Evolutionary conservation across 1,284 basidiomycete species (phyloP), one percentile per base, ranked within the genome.

Genomic region (Heterobasidion annosum): DNA sequence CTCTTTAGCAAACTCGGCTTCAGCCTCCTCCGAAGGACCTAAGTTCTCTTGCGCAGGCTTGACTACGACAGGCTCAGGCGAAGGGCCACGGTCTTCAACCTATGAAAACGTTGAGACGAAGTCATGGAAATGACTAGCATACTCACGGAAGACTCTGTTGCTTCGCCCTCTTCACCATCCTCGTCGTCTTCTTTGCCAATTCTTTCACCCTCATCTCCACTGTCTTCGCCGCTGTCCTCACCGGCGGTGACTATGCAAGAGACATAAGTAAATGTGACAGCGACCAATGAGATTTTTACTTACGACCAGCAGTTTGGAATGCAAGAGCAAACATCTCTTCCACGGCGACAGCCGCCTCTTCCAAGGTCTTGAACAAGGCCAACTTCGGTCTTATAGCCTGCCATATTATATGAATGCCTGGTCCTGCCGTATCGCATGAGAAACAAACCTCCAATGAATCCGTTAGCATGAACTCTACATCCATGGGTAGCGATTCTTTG

Each of bases 391-490:
- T 78, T 34, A 96, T 75, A 48, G 88, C 85, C 89, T 93, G 16
- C 8, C 9, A 6, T 32, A 10, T 12, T 60, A 8, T 57, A 15
- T 42, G 7, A 54, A 25, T 16, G 34, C 50, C 59, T 52, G 62
- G 51, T 45, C 51, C 16, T 52, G 10, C 13, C 8, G 32, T 51
- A 50, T 45, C 53, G n/a, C 56, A 18, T 51, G 37, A 48, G 19
- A 49, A 44, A 52, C 71, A 62, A 61, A 90, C 91, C 73, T 98
- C 95, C 10, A 98, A 70, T 0, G 95, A 96, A 67, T 98, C 96
- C 2, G 84, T 83, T 8, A 98, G 70, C 93, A 98, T 96, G 67
- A 98, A 99, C 56, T 97, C 95, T 15, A 98, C 87, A 57, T 99
- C 97, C 91, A 98, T 96, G 0, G 97, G 90, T 44, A 96, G 68